phyloP scores from a whole-genome alignment of 495 filamentous ascomycete species.

The Lasiosphaeria ovina region DNA sequence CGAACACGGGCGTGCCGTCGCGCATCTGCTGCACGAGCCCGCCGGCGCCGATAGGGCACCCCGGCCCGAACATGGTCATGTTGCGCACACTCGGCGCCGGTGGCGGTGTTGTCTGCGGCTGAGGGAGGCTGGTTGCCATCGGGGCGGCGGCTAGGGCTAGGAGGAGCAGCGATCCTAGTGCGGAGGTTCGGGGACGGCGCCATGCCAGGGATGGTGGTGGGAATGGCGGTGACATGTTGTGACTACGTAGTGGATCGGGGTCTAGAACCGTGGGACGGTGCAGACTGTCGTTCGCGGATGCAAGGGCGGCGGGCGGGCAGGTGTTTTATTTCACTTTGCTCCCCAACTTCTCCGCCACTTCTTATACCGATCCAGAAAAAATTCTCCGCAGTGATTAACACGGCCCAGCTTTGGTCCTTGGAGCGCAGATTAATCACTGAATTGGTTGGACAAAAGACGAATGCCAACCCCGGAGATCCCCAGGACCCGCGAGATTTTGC shows the following conservation, averaged over 20 bases:
- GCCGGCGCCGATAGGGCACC: conserved; percentile 25
- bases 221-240: background rate
- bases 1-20: conserved; percentile 21
- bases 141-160: background rate
- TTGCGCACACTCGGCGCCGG: conserved; percentile 14
- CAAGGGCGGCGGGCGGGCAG: too few species aligned
- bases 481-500: background rate
- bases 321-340: too few species aligned
- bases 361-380: too few species aligned
- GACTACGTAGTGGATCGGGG: too few species aligned
- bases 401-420: background rate
- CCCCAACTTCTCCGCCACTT: too few species aligned
- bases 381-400: background rate
- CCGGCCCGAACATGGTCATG: conserved; percentile 26
- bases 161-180: background rate
- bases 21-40: conserved; percentile 16
- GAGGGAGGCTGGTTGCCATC: background rate
- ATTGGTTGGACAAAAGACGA: background rate
- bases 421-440: background rate
- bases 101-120: background rate
- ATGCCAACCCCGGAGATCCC: conserved; percentile 7
- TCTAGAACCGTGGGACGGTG: too few species aligned
- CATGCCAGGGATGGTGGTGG: background rate
- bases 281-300: too few species aligned
- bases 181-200: background rate